phyloP scores from a whole-genome alignment of 2,329 filamentous ascomycete species.

The Phaeoacremonium minimum region DNA sequence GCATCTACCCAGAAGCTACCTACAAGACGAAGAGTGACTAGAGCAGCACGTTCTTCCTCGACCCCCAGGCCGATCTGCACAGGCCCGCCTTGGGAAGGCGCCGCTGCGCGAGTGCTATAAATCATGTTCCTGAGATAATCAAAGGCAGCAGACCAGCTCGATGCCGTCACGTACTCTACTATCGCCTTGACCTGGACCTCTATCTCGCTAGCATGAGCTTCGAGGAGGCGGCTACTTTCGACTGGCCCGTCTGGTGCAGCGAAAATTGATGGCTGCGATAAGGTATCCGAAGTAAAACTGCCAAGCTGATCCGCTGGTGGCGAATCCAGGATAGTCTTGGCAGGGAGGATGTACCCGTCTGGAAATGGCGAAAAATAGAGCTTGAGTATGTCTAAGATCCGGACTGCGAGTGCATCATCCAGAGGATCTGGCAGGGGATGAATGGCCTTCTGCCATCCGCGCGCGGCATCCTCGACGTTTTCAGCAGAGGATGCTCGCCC shows the following conservation, averaged over 20 bases:
- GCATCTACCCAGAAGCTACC: conserved; percentile 63
- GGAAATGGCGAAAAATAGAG: conserved; percentile 54
- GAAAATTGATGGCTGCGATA: no score
- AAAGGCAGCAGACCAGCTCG: conserved; percentile 57
- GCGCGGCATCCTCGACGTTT: conserved; percentile 7
- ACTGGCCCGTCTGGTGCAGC: conserved; percentile 29
- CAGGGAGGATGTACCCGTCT: conserved; percentile 51
- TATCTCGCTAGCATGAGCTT: conserved; percentile 37
- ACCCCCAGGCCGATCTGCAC: conserved; percentile 29
- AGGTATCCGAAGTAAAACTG: conserved; percentile 21
- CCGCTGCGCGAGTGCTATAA: conserved; percentile 42
- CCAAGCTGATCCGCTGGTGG: conserved; percentile 16
- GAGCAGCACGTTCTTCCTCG: conserved; percentile 47
- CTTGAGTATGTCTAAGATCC: conserved; percentile 52
- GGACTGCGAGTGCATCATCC: conserved; percentile 45
- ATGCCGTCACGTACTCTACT: conserved; percentile 61
- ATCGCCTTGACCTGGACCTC: conserved; percentile 52
- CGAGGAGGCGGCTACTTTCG: conserved; percentile 24
- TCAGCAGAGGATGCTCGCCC: conserved; percentile 8
- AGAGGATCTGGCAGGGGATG: conserved; percentile 32
- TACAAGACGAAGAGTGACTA: conserved; percentile 54
- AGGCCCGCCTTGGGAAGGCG: conserved; percentile 30
- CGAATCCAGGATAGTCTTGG: conserved; percentile 51
- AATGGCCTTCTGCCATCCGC: conserved; percentile 14
- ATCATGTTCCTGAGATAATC: conserved; percentile 52